A percentile compares a stretch with the other conserved stretches of the same genome.
phyloP scores from a whole-genome alignment of 2,329 filamentous ascomycete species.

The Dactylellina sp. region DNA sequence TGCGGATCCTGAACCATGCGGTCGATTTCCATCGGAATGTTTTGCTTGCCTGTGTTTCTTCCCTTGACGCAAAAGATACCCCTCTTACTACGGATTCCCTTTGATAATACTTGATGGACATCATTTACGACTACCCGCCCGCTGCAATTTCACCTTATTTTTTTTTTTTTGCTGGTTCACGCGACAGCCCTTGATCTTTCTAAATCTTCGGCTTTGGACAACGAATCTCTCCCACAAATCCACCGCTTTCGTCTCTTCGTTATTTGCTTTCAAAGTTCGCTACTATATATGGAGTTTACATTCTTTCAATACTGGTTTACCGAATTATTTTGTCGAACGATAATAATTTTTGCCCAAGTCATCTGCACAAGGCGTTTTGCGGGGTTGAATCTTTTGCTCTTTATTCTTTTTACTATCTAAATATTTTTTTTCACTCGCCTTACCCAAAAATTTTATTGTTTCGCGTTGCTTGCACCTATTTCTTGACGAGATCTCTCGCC shows the following conservation, averaged over 20 bases:
- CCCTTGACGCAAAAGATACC: constrained; percentile 51
- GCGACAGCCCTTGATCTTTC: constrained; percentile 8
- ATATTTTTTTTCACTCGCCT: constrained; percentile 29
- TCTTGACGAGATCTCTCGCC: neutral
- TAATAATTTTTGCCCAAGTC: constrained; percentile 48
- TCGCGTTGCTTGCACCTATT: constrained; percentile 19
- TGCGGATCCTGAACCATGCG: constrained; percentile 14
- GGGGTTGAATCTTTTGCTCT: constrained; percentile 45
- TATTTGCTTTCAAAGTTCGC: constrained; percentile 25
- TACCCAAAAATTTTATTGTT: constrained; percentile 50
- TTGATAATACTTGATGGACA: constrained; percentile 50
- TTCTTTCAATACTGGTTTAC: constrained; percentile 52
- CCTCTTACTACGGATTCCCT: constrained; percentile 51
- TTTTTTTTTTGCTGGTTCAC: neutral
- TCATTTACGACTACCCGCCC: constrained; percentile 41
- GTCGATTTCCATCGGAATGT: constrained; percentile 28
- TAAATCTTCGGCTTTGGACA: constrained; percentile 16
- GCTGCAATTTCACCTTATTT: constrained; percentile 12
- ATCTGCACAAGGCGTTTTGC: constrained; percentile 53
- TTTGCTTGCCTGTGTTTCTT: constrained; percentile 42
- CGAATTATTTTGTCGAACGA: constrained; percentile 41
- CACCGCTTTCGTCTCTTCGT: constrained; percentile 20
- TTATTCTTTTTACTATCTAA: constrained; percentile 21
- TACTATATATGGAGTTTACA: constrained; percentile 46
- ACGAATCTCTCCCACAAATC: constrained; percentile 4